A percentile compares a stretch with the other conserved stretches of the same genome.
phyloP scores from a whole-genome alignment of 2,329 filamentous ascomycete genomes.

The Penicillium sp. region DNA sequence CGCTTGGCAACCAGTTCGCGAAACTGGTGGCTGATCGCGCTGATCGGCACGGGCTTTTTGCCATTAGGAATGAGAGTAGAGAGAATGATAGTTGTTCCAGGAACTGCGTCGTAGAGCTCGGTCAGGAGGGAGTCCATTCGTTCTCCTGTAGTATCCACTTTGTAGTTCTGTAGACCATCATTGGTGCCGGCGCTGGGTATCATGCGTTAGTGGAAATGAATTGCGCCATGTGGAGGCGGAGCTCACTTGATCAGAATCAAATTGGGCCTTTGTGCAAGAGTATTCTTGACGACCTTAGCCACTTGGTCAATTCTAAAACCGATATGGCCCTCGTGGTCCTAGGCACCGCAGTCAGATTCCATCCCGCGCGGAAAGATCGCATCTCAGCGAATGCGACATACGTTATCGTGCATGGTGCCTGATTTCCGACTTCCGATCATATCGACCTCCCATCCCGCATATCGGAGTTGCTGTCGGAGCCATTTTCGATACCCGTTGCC shows the following conservation, averaged over 20 bases:
- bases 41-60: background rate
- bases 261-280: slow-evolving; percentile 24
- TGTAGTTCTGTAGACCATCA: slow-evolving; percentile 29
- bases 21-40: slow-evolving; percentile 28
- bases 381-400: slow-evolving; percentile 5
- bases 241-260: slow-evolving; percentile 31
- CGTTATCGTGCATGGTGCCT: slow-evolving; percentile 30
- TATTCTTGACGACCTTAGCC: slow-evolving; percentile 3
- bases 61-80: slow-evolving; percentile 35
- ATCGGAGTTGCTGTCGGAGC: slow-evolving; percentile 38
- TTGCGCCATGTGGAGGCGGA: background rate
- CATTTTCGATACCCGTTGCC: slow-evolving; percentile 44
- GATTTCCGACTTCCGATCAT: slow-evolving; percentile 28
- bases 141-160: slow-evolving; percentile 17
- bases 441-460: slow-evolving; percentile 28
- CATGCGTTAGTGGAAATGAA: background rate
- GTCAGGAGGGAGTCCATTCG: slow-evolving; percentile 29
- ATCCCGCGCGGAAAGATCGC: accelerated
- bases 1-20: slow-evolving; percentile 23
- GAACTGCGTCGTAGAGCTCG: slow-evolving; percentile 23
- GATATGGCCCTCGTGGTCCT: slow-evolving; percentile 29
- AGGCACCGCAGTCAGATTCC: background rate
- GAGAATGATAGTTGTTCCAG: slow-evolving; percentile 32
- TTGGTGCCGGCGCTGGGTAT: slow-evolving; percentile 35
- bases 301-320: slow-evolving; percentile 27